A percentile compares a stretch with the other conserved stretches of the same genome.
Conservation (phyloP, 192 early-diverging fungal genomes). For the Podila epigama region DNA sequence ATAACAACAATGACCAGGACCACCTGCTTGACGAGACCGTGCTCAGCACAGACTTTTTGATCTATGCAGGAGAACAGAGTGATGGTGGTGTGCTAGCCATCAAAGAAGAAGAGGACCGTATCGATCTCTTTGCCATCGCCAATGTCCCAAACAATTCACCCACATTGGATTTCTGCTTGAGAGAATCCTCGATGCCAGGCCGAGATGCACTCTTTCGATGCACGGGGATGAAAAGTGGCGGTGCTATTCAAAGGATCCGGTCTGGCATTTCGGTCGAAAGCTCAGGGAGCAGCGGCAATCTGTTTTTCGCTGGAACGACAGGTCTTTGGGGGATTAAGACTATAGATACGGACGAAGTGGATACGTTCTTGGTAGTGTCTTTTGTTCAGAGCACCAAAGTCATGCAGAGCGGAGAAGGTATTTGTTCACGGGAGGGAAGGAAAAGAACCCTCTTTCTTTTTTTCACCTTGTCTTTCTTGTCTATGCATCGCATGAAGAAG, state of each 20-base stretch:
- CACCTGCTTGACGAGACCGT: neutral
- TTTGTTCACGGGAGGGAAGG: constrained; percentile 8
- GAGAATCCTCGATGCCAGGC: constrained; percentile 20
- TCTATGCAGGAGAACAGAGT: constrained; percentile 37
- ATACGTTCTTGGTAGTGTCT: constrained; percentile 23
- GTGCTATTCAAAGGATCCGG: constrained; percentile 15
- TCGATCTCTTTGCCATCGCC: constrained; percentile 25
- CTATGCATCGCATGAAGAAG: too few species aligned
- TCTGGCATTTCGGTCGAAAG: constrained; percentile 23
- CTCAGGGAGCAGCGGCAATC: constrained; percentile 33
- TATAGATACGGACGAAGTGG: constrained; percentile 1
- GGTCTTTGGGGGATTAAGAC: constrained; percentile 30
- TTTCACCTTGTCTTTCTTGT: neutral
- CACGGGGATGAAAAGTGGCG: constrained; percentile 35
- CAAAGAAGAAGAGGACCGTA: constrained; percentile 30
- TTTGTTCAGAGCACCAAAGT: constrained; percentile 37
- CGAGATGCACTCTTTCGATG: constrained; percentile 30
- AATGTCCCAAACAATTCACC: constrained; percentile 27
- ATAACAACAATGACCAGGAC: neutral
- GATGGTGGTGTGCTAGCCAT: constrained; percentile 21
- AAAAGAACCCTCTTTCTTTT: neutral
- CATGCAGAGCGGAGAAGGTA: constrained; percentile 9
- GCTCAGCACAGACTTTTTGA: constrained; percentile 29
- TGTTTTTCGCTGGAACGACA: constrained; percentile 29
- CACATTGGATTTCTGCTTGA: constrained; percentile 30